Conservation (phyloP, 176 grass and related monocot species). For the Guadua angustifolia region DNA sequence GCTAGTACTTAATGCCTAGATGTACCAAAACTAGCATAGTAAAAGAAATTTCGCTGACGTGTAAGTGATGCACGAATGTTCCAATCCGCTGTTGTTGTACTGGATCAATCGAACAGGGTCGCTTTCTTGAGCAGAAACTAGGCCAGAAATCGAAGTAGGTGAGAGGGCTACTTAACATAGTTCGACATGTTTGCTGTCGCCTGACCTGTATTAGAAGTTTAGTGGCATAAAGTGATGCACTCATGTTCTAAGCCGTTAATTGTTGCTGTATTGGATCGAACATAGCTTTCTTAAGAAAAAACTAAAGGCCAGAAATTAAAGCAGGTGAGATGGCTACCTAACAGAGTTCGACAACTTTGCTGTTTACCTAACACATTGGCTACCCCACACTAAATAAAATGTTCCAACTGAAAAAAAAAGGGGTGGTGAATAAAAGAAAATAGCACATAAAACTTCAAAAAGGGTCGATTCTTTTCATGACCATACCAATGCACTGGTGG, state of each 20-base stretch:
- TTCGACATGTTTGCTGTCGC: background rate
- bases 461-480: background rate
- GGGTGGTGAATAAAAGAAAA: background rate
- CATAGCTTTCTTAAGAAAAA: constrained; percentile 20
- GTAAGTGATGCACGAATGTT: background rate
- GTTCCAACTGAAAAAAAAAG: constrained; percentile 11
- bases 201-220: background rate
- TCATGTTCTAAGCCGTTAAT: background rate
- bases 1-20: no score
- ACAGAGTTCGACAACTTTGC: background rate
- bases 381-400: constrained; percentile 26
- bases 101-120: background rate
- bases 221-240: background rate
- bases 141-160: background rate
- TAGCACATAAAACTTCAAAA: background rate
- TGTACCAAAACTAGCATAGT: no score
- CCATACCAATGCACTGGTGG: background rate
- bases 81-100: background rate
- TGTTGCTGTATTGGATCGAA: constrained; percentile 2
- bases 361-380: constrained; percentile 33
- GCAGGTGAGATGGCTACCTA: constrained; percentile 31
- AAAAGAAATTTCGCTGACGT: background rate
- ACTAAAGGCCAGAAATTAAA: constrained; percentile 1
- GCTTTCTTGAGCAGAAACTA: background rate
- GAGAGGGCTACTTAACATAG: background rate